Evolutionary conservation across 371 early-diverging fungal genomes (phyloP), one percentile per base, ranked within the genome.

Genomic region (Blakeslea trispora): DNA sequence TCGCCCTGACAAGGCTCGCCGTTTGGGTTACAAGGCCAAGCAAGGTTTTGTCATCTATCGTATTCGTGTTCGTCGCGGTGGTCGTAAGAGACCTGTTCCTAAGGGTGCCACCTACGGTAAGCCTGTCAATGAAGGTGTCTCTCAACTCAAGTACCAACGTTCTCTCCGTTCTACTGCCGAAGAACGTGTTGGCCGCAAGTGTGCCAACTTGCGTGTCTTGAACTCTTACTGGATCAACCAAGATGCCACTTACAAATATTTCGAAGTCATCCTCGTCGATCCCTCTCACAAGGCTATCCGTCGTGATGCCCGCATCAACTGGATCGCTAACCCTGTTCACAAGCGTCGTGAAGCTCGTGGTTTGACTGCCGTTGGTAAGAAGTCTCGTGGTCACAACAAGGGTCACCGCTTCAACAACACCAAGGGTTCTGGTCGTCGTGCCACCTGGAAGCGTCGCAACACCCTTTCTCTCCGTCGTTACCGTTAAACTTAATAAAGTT

Each of bases 201-300:
- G 95, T 81, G 87, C 85, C 59, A 95, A 94, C 86, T 81, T 99
- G 67, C 91, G 99, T 64, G 95, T 99, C 44, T 85, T 99, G 61
- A 98, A 96, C 91, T 95, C 96, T 53, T 99, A 99, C 93, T 97
- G 98, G 99, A 90, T 99, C 57, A 96, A 97, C 91, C 90, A 94
- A 85, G 99, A 99, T 81, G 82, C 95, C 63, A 93, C 95, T 69
- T 98, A 91, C 91, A 98, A 99, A 87, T 97, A 91, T 89, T 99
- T 80, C 81, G 99, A 99, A 84, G 96, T 98, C 70, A 98, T 99
- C 78, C 86, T 95, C 46, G 98, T 99, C 64, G 98, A 99, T 81
- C 97, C 98, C 60, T 71, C 78, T 61, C 97, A 97, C 89, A 91
- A 92, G 85, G 94, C 91, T 62, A 97, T 99, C 83, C 91, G 99